Evolutionary conservation across 441 rosid genomes (phyloP), one percentile per base, ranked within the genome.

Genomic region (Pelargonium exstipulatum): DNA sequence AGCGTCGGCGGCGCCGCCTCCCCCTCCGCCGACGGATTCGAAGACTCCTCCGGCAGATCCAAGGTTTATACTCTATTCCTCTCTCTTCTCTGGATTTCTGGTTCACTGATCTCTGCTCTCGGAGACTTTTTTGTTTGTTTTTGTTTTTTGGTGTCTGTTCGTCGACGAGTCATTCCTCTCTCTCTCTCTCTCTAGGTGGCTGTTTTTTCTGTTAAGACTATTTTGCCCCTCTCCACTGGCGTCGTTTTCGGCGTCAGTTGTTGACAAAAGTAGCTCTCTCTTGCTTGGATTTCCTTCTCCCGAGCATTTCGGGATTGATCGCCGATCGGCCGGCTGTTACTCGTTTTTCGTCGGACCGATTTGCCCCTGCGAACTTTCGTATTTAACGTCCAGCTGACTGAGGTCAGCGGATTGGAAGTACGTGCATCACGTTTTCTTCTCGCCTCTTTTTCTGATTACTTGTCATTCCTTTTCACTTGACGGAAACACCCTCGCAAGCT

Each of bases 1-100:
- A n/a, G n/a, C n/a, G n/a, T n/a, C n/a, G 91, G 89, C 5, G 79
- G 85, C 76, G 81, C 91, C 1, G 6, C 55, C 55, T 85, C 96
- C 48, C 81, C 82, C 49, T 75, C 88, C 10, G 86, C 68, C 62
- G 92, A 83, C 64, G 87, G 87, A 20, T 82, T 72, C 24, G 95
- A 88, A 69, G 93, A 86, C 64, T 78, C 86, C 60, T 49, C 55
- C 69, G 76, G 75, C 80, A 89, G 97, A 89, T 90, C 95, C 84
- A 89, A 91, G 97, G 98, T 90, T 71, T 14, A 68, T 48, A 18
- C 16, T 62, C 18, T 55, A 65, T 17, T 62, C 37, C 43, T 26
- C 61, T 20, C 55, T 16, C 58, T 22, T 35, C 57, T 62, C 66
- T 32, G 51, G 69, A 65, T 68, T 24, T 58, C 55, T 43, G 3